Evolutionary conservation across 768 basidiomycete genomes (phyloP), one percentile per base, ranked within the genome.

Genomic region (Phaeotremella skinneri): DNA sequence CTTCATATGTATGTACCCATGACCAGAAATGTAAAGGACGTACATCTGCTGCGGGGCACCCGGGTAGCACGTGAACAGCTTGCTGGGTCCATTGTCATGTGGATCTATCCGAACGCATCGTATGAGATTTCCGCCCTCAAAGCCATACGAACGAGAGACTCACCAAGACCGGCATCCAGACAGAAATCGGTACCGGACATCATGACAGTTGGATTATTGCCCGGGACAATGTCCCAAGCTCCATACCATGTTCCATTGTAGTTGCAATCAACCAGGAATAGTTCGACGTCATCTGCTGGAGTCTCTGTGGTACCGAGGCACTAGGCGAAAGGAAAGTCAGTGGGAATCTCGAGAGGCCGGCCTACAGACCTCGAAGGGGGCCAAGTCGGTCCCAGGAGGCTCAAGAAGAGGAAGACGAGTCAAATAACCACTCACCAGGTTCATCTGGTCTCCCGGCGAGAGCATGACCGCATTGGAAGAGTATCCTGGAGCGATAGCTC

Each of bases 161-260:
- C 37, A 39, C 37, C n/a, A 9, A 39, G 37, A 39, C 58, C 58
- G n/a, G 51, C 58, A 30, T 59, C 32, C 20, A 59, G 52, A 31
- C 58, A 59, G 20, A 54, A 54, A 29, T 53, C 47, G 29, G 52
- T 59, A 26, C 52, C 49, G 7, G 41, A 39, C n/a, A 39, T 9
- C n/a, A 9, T 39, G n/a, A 39, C 37, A 39, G 37, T 39, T 39
- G 37, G 37, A n/a, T 39, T 39, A n/a, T 39, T 39, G n/a, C 37
- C 37, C n/a, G 9, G 37, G 9, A n/a, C 37, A n/a, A 39, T 39
- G 9, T 39, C 37, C 37, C 37, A 39, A 9, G 37, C 37, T 9
- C 37, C 37, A n/a, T 39, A 39, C 11, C n/a, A 39, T 9, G 37
- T 9, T 9, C 11, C 9, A 39, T 9, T 39, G n/a, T 9, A 39